Conservation (phyloP, 139 green algal species). For the Tetradesmus obliquus region DNA sequence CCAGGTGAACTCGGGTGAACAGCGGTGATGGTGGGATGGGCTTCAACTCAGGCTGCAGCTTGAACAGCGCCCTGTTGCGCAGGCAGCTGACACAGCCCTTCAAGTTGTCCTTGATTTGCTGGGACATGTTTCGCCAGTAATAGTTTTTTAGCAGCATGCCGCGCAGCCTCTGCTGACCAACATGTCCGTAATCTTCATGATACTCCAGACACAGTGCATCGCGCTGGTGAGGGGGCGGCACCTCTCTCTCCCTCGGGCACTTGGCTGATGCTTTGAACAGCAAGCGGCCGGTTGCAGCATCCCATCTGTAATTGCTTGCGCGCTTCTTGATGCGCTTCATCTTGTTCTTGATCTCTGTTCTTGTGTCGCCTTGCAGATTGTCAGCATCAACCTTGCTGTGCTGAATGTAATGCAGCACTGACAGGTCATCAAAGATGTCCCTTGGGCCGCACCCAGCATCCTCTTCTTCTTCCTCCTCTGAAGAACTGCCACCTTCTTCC, state of each 20-base stretch:
- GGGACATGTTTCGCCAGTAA: neutral
- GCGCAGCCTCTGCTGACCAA: conserved; percentile 4
- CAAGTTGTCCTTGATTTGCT: neutral
- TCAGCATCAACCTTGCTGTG: neutral
- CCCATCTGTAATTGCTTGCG: neutral
- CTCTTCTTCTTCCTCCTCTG: too few relatives aligned
- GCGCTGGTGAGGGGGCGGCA: neutral
- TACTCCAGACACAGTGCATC: neutral
- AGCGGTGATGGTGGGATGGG: neutral
- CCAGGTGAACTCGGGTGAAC: neutral
- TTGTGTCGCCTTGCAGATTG: neutral
- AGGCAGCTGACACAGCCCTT: conserved; percentile 10
- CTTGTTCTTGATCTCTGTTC: neutral
- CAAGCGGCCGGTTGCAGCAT: neutral
- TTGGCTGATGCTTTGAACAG: neutral
- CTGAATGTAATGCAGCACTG: neutral
- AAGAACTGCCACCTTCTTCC: too few relatives aligned
- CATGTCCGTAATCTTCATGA: conserved; percentile 14
- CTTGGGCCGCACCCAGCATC: too few relatives aligned
- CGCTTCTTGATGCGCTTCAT: conserved; percentile 4
- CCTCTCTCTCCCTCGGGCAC: neutral
- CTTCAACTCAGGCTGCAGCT: neutral
- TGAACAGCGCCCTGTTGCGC: conserved; percentile 7
- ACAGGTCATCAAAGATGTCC: neutral
- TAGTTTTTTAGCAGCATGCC: neutral